Conservation (phyloP, 495 filamentous ascomycete genomes). For the Chaetomium cochliodes region DNA sequence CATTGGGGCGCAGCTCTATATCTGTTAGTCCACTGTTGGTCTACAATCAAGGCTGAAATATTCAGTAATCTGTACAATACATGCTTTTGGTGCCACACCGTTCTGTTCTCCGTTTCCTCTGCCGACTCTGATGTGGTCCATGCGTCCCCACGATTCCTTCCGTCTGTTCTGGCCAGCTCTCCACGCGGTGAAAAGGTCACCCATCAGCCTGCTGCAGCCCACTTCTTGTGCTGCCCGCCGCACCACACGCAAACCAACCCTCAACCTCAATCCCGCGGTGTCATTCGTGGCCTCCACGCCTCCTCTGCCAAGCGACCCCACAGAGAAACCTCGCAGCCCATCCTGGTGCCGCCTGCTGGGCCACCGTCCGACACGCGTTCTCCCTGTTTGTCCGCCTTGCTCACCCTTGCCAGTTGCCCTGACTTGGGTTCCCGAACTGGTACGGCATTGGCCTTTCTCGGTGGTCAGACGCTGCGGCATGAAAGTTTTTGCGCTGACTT, state of each 20-base stretch:
- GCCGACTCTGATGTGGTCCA: neutral
- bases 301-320: constrained; percentile 33
- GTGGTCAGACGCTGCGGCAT: constrained; percentile 25
- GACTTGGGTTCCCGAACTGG: constrained; percentile 18
- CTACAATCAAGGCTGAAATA: too few relatives aligned
- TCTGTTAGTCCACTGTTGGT: too few relatives aligned
- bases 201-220: constrained; percentile 5
- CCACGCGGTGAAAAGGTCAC: constrained; percentile 2
- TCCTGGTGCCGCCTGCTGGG: constrained; percentile 30
- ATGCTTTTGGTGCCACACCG: neutral
- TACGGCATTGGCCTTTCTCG: constrained; percentile 21
- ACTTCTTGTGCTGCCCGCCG: constrained; percentile 15
- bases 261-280: constrained; percentile 16
- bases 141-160: constrained; percentile 20
- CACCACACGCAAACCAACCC: constrained; percentile 13
- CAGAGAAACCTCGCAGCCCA: constrained; percentile 34
- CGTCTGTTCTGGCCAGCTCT: constrained; percentile 10
- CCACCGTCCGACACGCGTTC: constrained; percentile 29
- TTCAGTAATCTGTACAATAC: too few relatives aligned
- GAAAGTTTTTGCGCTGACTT: constrained; percentile 23
- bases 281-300: constrained; percentile 29
- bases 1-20: too few relatives aligned
- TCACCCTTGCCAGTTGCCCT: constrained; percentile 25
- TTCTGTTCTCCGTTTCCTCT: neutral
- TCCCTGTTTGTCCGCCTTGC: constrained; percentile 20